Evolutionary conservation across 2,329 filamentous ascomycete genomes (phyloP).

Genomic region (Sporothrix sp.): DNA sequence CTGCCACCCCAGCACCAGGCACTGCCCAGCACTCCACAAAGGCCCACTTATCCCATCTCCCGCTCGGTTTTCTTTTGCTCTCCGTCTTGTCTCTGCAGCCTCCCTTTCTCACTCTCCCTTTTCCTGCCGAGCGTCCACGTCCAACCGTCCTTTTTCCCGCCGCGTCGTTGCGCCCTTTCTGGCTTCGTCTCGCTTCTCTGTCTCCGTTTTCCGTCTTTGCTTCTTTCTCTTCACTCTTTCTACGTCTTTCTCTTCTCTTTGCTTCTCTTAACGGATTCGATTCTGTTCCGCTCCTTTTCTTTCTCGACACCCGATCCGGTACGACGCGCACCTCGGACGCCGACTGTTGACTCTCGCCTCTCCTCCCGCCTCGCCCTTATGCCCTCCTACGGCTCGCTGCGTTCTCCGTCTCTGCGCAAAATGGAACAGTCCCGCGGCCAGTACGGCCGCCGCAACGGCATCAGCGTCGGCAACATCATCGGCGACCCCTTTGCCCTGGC

Average conservation of each 20-base stretch:
- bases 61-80: slow-evolving; percentile 2
- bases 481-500: slow-evolving; percentile 94
- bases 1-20: too few relatives aligned
- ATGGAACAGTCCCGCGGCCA: slow-evolving; percentile 60
- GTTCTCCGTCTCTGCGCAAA: slow-evolving; percentile 67
- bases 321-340: too few relatives aligned
- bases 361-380: slow-evolving; percentile 40
- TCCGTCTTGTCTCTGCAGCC: neutral
- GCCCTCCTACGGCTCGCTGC: slow-evolving; percentile 63
- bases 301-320: neutral
- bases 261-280: neutral
- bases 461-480: slow-evolving; percentile 80
- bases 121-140: slow-evolving; percentile 2
- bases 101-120: neutral
- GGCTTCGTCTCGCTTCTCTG: slow-evolving; percentile 1
- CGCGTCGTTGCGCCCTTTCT: slow-evolving; percentile 7
- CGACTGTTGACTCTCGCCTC: neutral
- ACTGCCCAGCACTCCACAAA: neutral
- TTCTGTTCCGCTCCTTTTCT: neutral
- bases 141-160: slow-evolving; percentile 1
- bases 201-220: neutral
- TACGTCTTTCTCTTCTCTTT: neutral
- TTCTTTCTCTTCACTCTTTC: neutral
- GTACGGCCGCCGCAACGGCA: slow-evolving; percentile 47
- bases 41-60: slow-evolving; percentile 8